A percentile compares a stretch with the other conserved stretches of the same genome.
These are phyloP conservation scores for Narthecium ossifragum DNA, from an alignment of 106 monocot species.

Conservation along the genomic window DNA sequence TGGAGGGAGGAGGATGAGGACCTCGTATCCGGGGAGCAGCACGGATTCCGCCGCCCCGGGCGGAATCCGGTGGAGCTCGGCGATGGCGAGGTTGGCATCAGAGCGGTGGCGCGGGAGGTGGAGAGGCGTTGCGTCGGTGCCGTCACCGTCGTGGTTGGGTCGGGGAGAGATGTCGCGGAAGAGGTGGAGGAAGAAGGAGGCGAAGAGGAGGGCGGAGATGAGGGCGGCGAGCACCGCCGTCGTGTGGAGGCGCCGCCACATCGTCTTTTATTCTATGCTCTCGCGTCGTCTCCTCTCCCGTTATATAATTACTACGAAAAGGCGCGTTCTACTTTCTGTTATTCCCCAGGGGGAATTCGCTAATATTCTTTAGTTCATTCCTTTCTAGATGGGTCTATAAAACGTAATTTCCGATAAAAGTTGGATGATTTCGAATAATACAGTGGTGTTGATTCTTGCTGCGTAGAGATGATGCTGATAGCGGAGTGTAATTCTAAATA, in stretches of 20 bases:
- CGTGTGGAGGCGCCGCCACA: neutral
- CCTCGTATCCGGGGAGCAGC: conserved; percentile 68
- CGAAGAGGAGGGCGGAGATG: neutral
- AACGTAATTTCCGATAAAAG: too few relatives aligned
- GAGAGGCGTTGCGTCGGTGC: neutral
- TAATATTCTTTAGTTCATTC: too few relatives aligned
- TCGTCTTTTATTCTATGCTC: too few relatives aligned
- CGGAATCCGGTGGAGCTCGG: neutral
- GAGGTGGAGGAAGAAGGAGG: neutral
- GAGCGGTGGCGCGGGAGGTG: neutral
- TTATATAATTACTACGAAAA: too few relatives aligned
- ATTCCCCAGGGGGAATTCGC: too few relatives aligned
- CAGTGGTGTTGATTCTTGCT: too few relatives aligned
- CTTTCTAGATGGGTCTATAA: too few relatives aligned
- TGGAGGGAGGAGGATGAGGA: conserved; percentile 33
- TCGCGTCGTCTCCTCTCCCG: too few relatives aligned
- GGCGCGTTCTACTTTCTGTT: too few relatives aligned
- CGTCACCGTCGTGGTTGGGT: neutral
- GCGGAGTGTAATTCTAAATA: too few relatives aligned
- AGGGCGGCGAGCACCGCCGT: neutral
- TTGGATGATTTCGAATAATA: too few relatives aligned
- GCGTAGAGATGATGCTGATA: too few relatives aligned
- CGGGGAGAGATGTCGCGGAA: neutral
- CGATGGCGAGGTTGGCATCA: neutral
- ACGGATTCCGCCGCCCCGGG: conserved; percentile 15